Evolutionary conservation across 2,329 filamentous ascomycete species (phyloP).

Genomic region (Uncinocarpus reesii): DNA sequence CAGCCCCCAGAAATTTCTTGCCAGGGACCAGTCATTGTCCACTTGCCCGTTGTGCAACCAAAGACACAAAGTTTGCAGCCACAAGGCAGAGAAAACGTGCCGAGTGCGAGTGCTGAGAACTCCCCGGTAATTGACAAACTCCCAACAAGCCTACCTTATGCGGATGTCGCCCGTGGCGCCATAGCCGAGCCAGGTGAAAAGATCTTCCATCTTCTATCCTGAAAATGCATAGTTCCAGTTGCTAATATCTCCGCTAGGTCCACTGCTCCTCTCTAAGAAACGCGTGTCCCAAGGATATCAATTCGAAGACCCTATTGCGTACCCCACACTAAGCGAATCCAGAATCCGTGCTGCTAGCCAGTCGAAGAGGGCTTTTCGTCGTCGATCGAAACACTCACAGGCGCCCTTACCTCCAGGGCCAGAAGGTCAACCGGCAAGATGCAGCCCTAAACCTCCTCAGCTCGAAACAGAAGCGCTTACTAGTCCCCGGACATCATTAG

Average conservation of each 20-base stretch:
- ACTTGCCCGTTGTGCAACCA: background rate
- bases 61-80: background rate
- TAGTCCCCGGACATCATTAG: background rate
- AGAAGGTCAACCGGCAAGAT: background rate
- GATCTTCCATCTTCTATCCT: background rate
- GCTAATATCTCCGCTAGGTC: background rate
- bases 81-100: background rate
- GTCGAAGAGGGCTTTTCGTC: slow-evolving; percentile 1
- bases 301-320: background rate
- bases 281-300: background rate
- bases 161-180: slow-evolving; percentile 1
- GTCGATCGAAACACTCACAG: background rate
- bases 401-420: background rate
- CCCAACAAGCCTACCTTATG: background rate
- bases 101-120: background rate
- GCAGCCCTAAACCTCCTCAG: background rate
- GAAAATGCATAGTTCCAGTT: background rate
- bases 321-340: background rate
- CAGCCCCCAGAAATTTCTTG: background rate
- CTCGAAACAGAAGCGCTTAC: background rate
- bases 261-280: background rate
- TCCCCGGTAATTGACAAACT: background rate
- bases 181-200: slow-evolving; percentile 3
- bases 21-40: background rate
- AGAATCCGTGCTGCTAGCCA: slow-evolving; percentile 2